phyloP scores from a whole-genome alignment of 208 protist species.

The Crithidia mellificae region DNA sequence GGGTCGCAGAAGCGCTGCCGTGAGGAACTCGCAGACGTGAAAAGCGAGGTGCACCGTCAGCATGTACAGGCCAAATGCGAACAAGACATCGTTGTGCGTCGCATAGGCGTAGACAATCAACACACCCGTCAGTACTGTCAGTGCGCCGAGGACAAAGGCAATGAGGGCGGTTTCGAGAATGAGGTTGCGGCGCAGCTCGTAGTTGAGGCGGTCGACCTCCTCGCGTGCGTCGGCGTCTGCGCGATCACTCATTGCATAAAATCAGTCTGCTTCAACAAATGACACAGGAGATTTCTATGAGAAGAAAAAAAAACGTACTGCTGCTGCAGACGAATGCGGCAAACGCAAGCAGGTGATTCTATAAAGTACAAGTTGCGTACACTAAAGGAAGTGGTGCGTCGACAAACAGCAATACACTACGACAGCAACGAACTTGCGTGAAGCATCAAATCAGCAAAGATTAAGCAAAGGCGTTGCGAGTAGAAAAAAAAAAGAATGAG shows the following conservation, averaged over 20 bases:
- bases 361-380: too few species aligned
- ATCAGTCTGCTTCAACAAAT: too few species aligned
- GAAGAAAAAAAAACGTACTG: background rate
- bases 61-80: slow-evolving; percentile 66
- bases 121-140: slow-evolving; percentile 29
- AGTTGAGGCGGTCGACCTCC: slow-evolving; percentile 12
- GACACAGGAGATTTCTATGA: background rate
- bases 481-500: background rate
- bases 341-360: too few species aligned
- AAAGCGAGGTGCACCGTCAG: slow-evolving; percentile 65
- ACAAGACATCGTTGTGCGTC: slow-evolving; percentile 35
- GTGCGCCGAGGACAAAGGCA: slow-evolving; percentile 57
- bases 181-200: slow-evolving; percentile 42
- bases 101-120: slow-evolving; percentile 48
- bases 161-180: slow-evolving; percentile 55
- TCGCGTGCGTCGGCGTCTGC: background rate
- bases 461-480: too few species aligned
- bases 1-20: slow-evolving; percentile 41
- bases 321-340: too few species aligned
- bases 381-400: too few species aligned
- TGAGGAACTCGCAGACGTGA: slow-evolving; percentile 81
- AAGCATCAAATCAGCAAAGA: too few species aligned
- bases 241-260: background rate
- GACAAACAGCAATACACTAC: too few species aligned
- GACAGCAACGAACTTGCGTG: too few species aligned